A percentile compares a stretch with the other conserved stretches of the same genome.
Evolutionary conservation across 208 protist species (phyloP).

Genomic region (Trypanosoma cruzi): DNA sequence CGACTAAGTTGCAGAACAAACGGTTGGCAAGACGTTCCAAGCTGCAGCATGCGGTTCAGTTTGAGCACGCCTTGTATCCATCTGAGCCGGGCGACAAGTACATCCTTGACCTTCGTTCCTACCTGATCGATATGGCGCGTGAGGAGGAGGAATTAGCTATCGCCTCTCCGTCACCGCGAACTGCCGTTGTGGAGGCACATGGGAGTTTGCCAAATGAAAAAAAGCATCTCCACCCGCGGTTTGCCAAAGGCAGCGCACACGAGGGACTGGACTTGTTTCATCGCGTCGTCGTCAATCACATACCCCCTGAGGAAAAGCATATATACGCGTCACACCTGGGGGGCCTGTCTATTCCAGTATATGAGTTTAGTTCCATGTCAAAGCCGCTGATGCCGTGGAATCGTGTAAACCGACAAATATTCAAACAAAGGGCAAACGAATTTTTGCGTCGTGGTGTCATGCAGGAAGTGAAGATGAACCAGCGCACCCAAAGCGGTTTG

Average conservation of each 20-base stretch:
- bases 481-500: constrained; percentile 1
- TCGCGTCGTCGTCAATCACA: constrained; percentile 64
- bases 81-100: constrained; percentile 81
- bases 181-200: constrained; percentile 31
- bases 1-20: constrained; percentile 9
- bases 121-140: constrained; percentile 67
- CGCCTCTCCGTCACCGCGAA: constrained; percentile 19
- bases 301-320: constrained; percentile 37
- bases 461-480: constrained; percentile 38
- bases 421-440: constrained; percentile 34
- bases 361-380: constrained; percentile 81
- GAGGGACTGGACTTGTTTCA: constrained; percentile 71
- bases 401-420: constrained; percentile 23
- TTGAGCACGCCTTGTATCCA: constrained; percentile 84
- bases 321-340: constrained; percentile 74
- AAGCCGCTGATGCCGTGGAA: constrained; percentile 55
- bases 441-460: constrained; percentile 54
- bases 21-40: constrained; percentile 23
- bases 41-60: constrained; percentile 59
- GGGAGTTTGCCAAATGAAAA: constrained; percentile 24
- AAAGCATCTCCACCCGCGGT: constrained; percentile 1
- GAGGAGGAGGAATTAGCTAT: constrained; percentile 44
- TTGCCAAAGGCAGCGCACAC: constrained; percentile 42
- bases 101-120: constrained; percentile 76
- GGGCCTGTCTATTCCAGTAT: constrained; percentile 66